Conservation (phyloP, 106 monocot genomes). For the Dioscorea alata region DNA sequence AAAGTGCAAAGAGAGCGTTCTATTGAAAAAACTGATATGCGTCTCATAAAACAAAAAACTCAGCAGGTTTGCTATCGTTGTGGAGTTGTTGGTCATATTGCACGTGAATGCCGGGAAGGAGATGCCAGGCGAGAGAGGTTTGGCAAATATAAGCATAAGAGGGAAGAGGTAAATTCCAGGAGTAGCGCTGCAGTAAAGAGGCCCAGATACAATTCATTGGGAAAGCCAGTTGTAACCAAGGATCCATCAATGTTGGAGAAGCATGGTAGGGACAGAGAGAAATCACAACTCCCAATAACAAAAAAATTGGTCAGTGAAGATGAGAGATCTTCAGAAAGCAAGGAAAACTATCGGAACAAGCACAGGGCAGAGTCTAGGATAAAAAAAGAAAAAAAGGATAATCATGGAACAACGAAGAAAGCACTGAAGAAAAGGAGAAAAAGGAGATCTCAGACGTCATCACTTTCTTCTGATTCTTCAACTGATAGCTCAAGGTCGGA, state of each 20-base stretch:
- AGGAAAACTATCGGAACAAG: constrained; percentile 14
- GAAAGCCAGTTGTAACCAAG: constrained; percentile 11
- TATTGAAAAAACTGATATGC: constrained; percentile 4
- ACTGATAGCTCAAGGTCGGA: constrained; percentile 19
- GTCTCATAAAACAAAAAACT: constrained; percentile 21
- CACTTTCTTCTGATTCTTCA: constrained; percentile 35
- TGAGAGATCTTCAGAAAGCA: constrained; percentile 21
- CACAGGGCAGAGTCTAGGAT: constrained; percentile 10
- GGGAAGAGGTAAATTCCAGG: constrained; percentile 23
- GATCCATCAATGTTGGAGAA: constrained; percentile 15
- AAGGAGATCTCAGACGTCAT: constrained; percentile 24
- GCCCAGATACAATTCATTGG: constrained; percentile 22
- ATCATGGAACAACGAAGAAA: constrained; percentile 14
- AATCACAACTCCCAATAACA: constrained; percentile 12
- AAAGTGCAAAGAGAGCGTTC: constrained; percentile 24
- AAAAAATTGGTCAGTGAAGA: constrained; percentile 7
- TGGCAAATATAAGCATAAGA: constrained; percentile 20
- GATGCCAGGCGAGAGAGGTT: constrained; percentile 22
- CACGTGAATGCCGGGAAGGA: constrained; percentile 32
- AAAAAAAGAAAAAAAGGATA: constrained; percentile 12
- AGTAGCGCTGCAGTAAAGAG: constrained; percentile 22
- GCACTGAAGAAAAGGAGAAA: constrained; percentile 19
- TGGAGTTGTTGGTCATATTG: constrained; percentile 52
- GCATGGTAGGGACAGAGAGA: constrained; percentile 8
- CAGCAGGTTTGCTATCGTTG: constrained; percentile 41